These are phyloP conservation scores for Epichloe coenophiala DNA, from an alignment of 2,329 filamentous ascomycete genomes.

Conservation along the genomic window DNA sequence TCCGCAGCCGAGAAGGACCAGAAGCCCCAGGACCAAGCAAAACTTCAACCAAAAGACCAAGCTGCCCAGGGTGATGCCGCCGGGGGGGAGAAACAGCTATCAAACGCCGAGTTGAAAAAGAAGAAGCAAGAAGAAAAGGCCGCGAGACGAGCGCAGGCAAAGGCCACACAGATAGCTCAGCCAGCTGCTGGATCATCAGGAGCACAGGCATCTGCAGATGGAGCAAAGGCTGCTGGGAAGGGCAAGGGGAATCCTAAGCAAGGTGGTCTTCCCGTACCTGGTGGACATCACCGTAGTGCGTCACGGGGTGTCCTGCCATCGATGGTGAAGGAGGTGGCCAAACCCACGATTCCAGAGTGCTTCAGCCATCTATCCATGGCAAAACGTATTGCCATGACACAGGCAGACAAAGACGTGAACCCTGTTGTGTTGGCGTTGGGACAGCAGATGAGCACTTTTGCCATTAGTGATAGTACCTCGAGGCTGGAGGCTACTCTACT, in stretches of 20 bases:
- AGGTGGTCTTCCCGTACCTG: constrained; percentile 23
- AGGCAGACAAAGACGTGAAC: constrained; percentile 66
- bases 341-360: constrained; percentile 51
- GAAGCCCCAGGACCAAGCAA: constrained; percentile 10
- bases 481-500: constrained; percentile 77
- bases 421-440: constrained; percentile 74
- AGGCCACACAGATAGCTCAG: constrained; percentile 36
- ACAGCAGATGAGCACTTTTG: constrained; percentile 80
- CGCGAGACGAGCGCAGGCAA: constrained; percentile 63
- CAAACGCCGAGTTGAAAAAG: constrained; percentile 74
- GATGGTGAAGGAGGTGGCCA: constrained; percentile 33
- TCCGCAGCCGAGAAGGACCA: constrained; percentile 13
- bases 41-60: constrained; percentile 11
- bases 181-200: constrained; percentile 8
- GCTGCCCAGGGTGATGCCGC: constrained; percentile 4
- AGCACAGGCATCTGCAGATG: constrained; percentile 20
- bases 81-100: constrained; percentile 41
- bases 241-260: constrained; percentile 35
- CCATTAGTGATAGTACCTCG: constrained; percentile 78
- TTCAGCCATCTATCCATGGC: constrained; percentile 75
- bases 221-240: constrained; percentile 24
- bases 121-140: constrained; percentile 85
- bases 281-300: constrained; percentile 21
- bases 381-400: constrained; percentile 37
- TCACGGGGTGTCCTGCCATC: constrained; percentile 18